Evolutionary conservation across 2,329 filamentous ascomycete genomes (phyloP).

Genomic region (Pseudogymnoascus sp.): DNA sequence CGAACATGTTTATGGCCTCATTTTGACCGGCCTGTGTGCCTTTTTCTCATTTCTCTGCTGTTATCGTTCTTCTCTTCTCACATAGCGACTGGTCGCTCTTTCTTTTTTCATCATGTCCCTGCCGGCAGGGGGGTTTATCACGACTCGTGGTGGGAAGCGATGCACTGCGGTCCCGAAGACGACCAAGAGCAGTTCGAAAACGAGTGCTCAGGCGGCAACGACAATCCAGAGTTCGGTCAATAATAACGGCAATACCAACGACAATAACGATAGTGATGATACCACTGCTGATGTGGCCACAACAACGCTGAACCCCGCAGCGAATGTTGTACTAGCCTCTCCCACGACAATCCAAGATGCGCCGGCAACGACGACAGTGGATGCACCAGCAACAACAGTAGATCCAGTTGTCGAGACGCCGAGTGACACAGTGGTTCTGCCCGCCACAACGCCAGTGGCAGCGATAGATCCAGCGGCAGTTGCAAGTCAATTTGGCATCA

Average conservation of each 20-base stretch:
- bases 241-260: constrained; percentile 13
- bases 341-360: constrained; percentile 12
- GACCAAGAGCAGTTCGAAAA: constrained; percentile 5
- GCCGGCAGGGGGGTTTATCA: constrained; percentile 41
- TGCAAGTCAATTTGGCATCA: neutral
- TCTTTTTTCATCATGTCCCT: constrained; percentile 23
- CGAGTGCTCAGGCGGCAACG: constrained; percentile 12
- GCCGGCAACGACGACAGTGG: constrained; percentile 15
- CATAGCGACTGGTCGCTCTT: neutral
- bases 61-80: neutral
- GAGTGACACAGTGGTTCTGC: neutral
- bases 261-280: constrained; percentile 7
- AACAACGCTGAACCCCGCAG: neutral
- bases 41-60: neutral
- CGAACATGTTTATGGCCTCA: neutral
- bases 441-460: neutral
- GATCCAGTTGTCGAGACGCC: constrained; percentile 8
- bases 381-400: constrained; percentile 13
- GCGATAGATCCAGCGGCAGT: neutral
- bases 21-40: neutral
- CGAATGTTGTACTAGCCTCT: constrained; percentile 3
- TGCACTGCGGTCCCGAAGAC: constrained; percentile 46
- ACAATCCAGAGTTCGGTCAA: constrained; percentile 14
- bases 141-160: constrained; percentile 41
- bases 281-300: neutral